phyloP scores from a whole-genome alignment of 192 early-diverging fungal species.

The Coemansia sp. region DNA sequence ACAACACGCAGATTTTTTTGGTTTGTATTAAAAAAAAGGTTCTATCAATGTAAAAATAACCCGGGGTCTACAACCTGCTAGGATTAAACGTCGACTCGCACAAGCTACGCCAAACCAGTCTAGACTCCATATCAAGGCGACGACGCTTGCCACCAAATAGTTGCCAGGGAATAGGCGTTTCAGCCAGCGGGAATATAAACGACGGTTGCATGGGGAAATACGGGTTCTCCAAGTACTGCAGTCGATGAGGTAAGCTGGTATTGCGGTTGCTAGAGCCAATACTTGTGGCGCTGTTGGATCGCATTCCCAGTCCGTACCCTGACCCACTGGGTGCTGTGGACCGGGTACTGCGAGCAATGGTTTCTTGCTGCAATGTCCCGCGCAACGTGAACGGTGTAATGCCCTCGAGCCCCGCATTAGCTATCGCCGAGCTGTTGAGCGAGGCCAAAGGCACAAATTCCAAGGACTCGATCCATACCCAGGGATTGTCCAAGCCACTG shows the following conservation, averaged over 20 bases:
- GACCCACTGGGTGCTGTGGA: background rate
- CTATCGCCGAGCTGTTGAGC: constrained; percentile 18
- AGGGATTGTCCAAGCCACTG: constrained; percentile 37
- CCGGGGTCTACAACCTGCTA: background rate
- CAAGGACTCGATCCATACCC: constrained; percentile 47
- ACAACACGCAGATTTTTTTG: background rate
- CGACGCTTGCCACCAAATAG: constrained; percentile 46
- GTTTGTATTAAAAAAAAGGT: background rate
- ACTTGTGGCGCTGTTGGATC: background rate
- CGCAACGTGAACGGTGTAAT: constrained; percentile 57
- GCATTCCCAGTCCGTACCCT: constrained; percentile 6
- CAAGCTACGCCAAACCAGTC: constrained; percentile 45
- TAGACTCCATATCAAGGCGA: constrained; percentile 43
- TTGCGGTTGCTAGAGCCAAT: background rate
- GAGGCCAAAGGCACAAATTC: constrained; percentile 41
- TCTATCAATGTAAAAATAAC: background rate
- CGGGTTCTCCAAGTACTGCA: constrained; percentile 51
- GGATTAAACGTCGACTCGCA: constrained; percentile 37
- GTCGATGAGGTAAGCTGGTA: constrained; percentile 13
- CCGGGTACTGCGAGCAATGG: background rate
- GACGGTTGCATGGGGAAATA: constrained; percentile 49
- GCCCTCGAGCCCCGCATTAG: constrained; percentile 36
- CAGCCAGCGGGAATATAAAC: constrained; percentile 39
- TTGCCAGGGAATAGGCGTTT: constrained; percentile 42
- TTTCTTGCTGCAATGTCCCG: constrained; percentile 43